A percentile compares a stretch with the other conserved stretches of the same genome.
These are phyloP conservation scores for Populus tremula DNA, from an alignment of 345 rosid species.

Conservation along the genomic window DNA sequence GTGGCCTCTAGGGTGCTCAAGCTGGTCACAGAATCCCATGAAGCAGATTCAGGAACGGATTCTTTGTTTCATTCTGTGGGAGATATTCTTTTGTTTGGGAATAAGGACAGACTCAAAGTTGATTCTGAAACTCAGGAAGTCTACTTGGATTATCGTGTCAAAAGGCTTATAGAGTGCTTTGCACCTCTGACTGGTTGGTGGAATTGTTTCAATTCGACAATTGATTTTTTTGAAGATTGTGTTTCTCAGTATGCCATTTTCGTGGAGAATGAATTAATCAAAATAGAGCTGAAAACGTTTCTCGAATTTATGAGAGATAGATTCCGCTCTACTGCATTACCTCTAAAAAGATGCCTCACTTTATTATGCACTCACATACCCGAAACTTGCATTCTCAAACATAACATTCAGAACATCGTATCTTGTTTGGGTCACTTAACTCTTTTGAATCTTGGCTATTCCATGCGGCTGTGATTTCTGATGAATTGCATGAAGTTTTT, in stretches of 20 bases:
- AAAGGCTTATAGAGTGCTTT: constrained; percentile 31
- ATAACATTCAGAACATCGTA: constrained; percentile 9
- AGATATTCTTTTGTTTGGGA: constrained; percentile 45
- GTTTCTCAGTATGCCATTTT: constrained; percentile 21
- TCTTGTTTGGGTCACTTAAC: constrained; percentile 23
- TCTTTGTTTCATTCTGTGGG: constrained; percentile 17
- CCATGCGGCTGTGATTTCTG: constrained; percentile 17
- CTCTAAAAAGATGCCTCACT: constrained; percentile 23
- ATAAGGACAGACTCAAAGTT: constrained; percentile 34
- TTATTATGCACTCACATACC: constrained; percentile 35
- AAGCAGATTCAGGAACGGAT: background rate
- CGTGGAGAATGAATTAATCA: constrained; percentile 23
- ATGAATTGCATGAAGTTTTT: constrained; percentile 24
- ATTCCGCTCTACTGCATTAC: constrained; percentile 2
- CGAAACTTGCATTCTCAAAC: constrained; percentile 14
- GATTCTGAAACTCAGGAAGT: constrained; percentile 31
- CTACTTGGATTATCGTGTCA: constrained; percentile 42
- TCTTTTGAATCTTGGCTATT: constrained; percentile 21
- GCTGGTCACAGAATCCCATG: constrained; percentile 27
- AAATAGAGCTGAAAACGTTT: constrained; percentile 22
- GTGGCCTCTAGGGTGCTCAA: constrained; percentile 42
- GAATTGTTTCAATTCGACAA: constrained; percentile 22
- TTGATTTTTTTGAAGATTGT: constrained; percentile 28
- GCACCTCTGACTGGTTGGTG: constrained; percentile 25
- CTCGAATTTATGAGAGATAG: constrained; percentile 23